phyloP scores from a whole-genome alignment of 768 basidiomycete species.

The Collybiopsis luxurians region DNA sequence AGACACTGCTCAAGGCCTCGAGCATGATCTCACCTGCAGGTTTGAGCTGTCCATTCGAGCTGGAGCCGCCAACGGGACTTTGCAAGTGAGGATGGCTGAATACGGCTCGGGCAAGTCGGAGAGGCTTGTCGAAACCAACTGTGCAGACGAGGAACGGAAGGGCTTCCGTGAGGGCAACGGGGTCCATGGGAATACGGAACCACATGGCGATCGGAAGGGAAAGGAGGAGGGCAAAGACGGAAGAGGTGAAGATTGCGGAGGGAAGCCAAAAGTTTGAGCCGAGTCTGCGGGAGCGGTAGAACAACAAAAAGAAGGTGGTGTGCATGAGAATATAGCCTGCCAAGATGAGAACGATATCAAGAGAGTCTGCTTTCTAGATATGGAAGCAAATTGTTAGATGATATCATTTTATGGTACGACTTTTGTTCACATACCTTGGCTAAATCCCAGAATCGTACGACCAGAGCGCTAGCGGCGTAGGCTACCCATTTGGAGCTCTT shows the following conservation, averaged over 20 bases:
- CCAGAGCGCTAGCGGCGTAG: slow-evolving; percentile 75
- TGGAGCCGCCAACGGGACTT: slow-evolving; percentile 32
- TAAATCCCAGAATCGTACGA: slow-evolving; percentile 82
- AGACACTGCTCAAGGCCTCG: slow-evolving; percentile 76
- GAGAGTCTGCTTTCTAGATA: slow-evolving; percentile 83
- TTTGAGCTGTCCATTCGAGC: slow-evolving; percentile 41
- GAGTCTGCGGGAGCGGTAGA: slow-evolving; percentile 83
- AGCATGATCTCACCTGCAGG: slow-evolving; percentile 83
- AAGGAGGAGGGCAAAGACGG: slow-evolving; percentile 80
- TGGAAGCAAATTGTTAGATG: background rate
- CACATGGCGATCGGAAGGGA: slow-evolving; percentile 73
- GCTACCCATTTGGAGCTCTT: slow-evolving; percentile 85
- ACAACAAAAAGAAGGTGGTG: slow-evolving; percentile 87
- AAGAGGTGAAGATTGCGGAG: slow-evolving; percentile 75
- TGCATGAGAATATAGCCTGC: slow-evolving; percentile 96
- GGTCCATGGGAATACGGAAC: slow-evolving; percentile 86
- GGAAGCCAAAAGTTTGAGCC: slow-evolving; percentile 63
- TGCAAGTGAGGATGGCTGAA: slow-evolving; percentile 75
- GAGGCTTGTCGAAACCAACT: slow-evolving; percentile 96
- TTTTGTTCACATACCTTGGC: slow-evolving; percentile 56
- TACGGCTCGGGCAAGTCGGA: slow-evolving; percentile 85
- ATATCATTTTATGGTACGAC: background rate
- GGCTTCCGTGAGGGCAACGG: slow-evolving; percentile 90
- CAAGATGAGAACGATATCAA: slow-evolving; percentile 93
- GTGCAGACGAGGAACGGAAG: slow-evolving; percentile 98